These are phyloP conservation scores for Mycena galopus DNA, from an alignment of 768 basidiomycete species.

Conservation along the genomic window DNA sequence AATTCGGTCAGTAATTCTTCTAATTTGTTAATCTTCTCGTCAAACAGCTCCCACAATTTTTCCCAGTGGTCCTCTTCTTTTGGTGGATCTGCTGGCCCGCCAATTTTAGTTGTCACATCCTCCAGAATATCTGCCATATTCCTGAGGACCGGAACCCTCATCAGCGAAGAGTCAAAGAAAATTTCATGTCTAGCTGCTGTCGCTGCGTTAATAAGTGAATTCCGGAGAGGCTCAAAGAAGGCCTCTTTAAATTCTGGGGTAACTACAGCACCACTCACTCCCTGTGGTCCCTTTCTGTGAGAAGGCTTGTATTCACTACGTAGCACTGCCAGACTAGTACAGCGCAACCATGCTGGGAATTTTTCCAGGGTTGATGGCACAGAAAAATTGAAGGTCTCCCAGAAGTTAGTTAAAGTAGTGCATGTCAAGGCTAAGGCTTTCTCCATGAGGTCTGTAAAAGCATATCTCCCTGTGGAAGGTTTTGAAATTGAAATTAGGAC, in stretches of 20 bases:
- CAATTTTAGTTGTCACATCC: neutral
- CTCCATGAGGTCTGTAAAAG: neutral
- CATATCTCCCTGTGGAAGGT: neutral
- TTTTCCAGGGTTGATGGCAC: neutral
- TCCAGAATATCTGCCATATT: neutral
- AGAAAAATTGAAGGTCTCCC: neutral
- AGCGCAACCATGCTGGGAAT: neutral
- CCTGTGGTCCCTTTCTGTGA: neutral
- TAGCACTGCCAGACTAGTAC: neutral
- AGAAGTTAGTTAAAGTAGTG: neutral
- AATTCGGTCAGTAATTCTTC: no score
- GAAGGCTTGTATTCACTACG: no score
- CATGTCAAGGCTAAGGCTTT: neutral
- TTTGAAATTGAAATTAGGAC: neutral
- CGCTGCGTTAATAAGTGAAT: neutral
- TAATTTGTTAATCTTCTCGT: neutral
- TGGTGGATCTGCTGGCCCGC: neutral
- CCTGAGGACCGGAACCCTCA: no score
- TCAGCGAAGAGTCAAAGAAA: no score
- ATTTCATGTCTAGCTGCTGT: neutral
- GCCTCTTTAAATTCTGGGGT: neutral
- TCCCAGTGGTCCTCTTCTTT: neutral
- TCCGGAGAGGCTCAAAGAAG: neutral
- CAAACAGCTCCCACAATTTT: neutral
- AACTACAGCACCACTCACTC: neutral